Conservation (phyloP, 441 rosid genomes). For the Populus hybrid region DNA sequence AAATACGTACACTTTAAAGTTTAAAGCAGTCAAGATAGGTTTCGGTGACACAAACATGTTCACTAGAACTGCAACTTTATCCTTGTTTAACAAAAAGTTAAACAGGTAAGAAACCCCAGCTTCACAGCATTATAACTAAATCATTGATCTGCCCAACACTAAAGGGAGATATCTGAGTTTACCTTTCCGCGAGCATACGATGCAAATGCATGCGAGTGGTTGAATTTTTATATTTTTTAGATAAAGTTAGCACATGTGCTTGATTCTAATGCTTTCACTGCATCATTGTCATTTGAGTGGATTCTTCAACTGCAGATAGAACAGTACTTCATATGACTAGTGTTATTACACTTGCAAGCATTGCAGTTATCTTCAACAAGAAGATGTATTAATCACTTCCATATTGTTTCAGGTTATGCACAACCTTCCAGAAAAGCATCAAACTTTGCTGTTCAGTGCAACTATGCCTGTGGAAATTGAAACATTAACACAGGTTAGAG, state of each 20-base stretch:
- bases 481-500: conserved; percentile 64
- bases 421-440: conserved; percentile 73
- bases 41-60: not conserved
- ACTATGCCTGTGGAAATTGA: conserved; percentile 86
- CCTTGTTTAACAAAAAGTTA: not conserved
- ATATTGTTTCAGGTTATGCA: conserved; percentile 45
- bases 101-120: not conserved
- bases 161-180: not conserved
- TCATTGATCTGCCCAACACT: not conserved
- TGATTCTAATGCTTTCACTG: not conserved
- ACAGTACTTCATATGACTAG: not conserved
- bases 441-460: conserved; percentile 88
- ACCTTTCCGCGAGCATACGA: not conserved
- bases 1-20: not conserved
- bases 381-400: not conserved
- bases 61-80: not conserved
- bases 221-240: not conserved
- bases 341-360: not conserved
- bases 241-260: not conserved
- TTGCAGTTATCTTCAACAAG: not conserved
- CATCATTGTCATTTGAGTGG: not conserved
- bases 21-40: not conserved
- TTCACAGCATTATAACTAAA: not conserved
- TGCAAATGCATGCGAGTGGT: not conserved
- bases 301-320: not conserved